Base-by-base conservation (phyloP, 2,329 filamentous ascomycete species). In the Graphium sp. region DNA sequence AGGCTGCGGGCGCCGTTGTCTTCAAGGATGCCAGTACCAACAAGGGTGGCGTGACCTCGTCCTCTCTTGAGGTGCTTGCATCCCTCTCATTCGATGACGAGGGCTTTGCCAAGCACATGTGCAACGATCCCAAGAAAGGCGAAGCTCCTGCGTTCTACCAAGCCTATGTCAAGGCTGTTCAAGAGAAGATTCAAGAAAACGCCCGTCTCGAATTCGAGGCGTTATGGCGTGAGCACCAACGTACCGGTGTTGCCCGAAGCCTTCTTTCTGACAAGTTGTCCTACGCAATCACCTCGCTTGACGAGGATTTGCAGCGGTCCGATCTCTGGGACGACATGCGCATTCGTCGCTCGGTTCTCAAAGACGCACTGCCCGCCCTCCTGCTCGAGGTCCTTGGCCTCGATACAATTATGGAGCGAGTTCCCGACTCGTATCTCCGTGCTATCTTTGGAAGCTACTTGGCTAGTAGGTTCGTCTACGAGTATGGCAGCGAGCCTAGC, bases 21-120 rank as follows among this genome's bases (percentile, higher is more conserved):
- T 94, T 84, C 74, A 98, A 98, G 60, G 89, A 98, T 52, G 89
- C 89, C 5, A 93, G 83, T 21, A 85, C 87, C 32, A 98, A 98
- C 69, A 98, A 98, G 65, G 89, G 89, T 39, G 89, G 89, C 50
- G 89, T 98, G 25, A 98, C 89, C 1, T 94, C 84, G 1, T 95
- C 89, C 0, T 95, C 89, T 1, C 74, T 95, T 18, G 89, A 98
- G 47, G 89, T 98, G 5, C 70, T 98, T 15, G 89, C 89, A 6
- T 89, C 84, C 10, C 66, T 98, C 32, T 89, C 84, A 22, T 95
- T 98, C 47, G 82, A 98, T 43, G 89, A 98, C 39, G 60, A 71
- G 32, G 72, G 75, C 38, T 98, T 98, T 56, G 67, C 78, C 29
- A 64, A 84, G 53, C 75, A 98, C 63, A 98, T 98, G 89, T 98